Base-by-base conservation (phyloP, 1,284 basidiomycete species). In the Coniferiporia sulphurascens region DNA sequence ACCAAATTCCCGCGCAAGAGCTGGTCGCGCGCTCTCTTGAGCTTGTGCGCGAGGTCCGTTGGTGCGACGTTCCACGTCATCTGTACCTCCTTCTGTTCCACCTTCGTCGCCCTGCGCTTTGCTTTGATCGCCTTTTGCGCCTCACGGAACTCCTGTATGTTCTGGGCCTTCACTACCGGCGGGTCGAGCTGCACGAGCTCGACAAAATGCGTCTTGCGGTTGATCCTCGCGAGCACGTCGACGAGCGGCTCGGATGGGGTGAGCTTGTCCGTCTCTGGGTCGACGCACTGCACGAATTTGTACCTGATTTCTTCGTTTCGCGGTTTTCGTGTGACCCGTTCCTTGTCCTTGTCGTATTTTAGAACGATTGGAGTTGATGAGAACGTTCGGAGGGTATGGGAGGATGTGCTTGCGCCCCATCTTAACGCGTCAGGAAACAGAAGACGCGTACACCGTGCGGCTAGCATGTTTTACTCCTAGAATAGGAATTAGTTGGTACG, bases 21-120 rank as follows among this genome's bases (percentile, higher is more conserved):
- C 50, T 86, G 81, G 55, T 79, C 73, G 49, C 76, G 73, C 9
- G 78, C 82, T 68, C 85, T 86, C 61, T 74, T 76, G 41, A 93
- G 64, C 69, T 91, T 93, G 71, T 87, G 86, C 43, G 75, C 74
- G 15, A 87, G 66, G 66, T 93, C 91, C 15, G 77, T 80, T 21
- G 71, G 63, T 8, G 74, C 82, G 22, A 85, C 81, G 8, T 75
- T 77, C 87, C 89, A 93, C 5, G 85, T 84, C 59, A 93, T 67
- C 71, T 89, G 87, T 3, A 91, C 75, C 74, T 91, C 87, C 74
- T 91, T 92, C 58, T 73, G 69, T 55, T 78, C 74, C 50, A 72
- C 74, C 21, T 69, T 68, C 35, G 67, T 73, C 60, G 71, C 72
- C 67, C 6, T 63, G 36, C 71, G 66, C 38, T 15, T 41, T 41